A percentile compares a stretch with the other conserved stretches of the same genome.
phyloP scores from a whole-genome alignment of 2,329 filamentous ascomycete genomes.

The Scytalidium lignicola region DNA sequence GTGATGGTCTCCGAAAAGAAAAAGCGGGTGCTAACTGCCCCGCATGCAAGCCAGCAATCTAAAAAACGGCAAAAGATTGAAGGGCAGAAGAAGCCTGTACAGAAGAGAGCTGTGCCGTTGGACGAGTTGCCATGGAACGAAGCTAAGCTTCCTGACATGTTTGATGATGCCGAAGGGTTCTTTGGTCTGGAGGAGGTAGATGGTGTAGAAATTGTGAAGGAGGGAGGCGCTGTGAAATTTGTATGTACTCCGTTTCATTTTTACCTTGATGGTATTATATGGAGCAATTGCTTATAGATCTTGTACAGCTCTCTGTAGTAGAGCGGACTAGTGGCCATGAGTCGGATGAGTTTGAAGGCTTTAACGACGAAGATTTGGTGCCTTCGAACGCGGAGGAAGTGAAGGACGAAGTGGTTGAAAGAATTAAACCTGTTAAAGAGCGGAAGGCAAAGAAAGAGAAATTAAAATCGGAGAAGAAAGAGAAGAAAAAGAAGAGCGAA shows the following conservation, averaged over 20 bases:
- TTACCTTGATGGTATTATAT: not conserved
- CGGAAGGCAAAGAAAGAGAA: slow-evolving; percentile 17
- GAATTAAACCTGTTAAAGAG: slow-evolving; percentile 4
- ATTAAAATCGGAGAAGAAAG: slow-evolving; percentile 23
- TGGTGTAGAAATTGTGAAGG: slow-evolving; percentile 76
- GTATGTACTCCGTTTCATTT: slow-evolving; percentile 30
- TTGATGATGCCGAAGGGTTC: slow-evolving; percentile 90
- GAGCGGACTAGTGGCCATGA: slow-evolving; percentile 26
- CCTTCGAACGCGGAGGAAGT: slow-evolving; percentile 23
- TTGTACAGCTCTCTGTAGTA: slow-evolving; percentile 21
- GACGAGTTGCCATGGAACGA: slow-evolving; percentile 51
- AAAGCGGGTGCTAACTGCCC: slow-evolving; percentile 21
- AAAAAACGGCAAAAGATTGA: slow-evolving; percentile 30
- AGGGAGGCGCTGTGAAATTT: slow-evolving; percentile 55
- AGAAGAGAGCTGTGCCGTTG: slow-evolving; percentile 38
- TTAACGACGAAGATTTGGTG: slow-evolving; percentile 45
- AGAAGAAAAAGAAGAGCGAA: slow-evolving; percentile 21
- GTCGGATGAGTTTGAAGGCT: slow-evolving; percentile 60
- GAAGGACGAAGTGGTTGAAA: slow-evolving; percentile 20
- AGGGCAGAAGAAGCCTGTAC: slow-evolving; percentile 10
- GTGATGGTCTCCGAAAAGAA: slow-evolving; percentile 24
- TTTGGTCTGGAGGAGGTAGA: slow-evolving; percentile 89
- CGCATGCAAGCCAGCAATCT: slow-evolving; percentile 17
- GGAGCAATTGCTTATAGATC: slow-evolving; percentile 7
- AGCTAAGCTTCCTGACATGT: slow-evolving; percentile 65